Conservation (phyloP, 495 filamentous ascomycete species). For the Aspergillus carlsbadensis region DNA sequence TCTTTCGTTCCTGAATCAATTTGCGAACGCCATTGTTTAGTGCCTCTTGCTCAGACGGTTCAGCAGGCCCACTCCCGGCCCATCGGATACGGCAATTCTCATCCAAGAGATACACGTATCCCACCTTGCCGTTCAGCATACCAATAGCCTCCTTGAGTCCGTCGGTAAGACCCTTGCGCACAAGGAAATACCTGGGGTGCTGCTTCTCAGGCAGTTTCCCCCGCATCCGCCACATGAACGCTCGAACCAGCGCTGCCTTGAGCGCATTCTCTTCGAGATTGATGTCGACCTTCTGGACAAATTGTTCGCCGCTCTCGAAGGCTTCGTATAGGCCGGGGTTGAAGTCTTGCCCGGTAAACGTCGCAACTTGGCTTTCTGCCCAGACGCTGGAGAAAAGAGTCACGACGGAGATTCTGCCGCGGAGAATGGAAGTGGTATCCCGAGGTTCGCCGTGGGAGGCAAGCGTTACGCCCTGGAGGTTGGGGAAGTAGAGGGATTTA, state of each 20-base stretch:
- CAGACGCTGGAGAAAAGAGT: constrained; percentile 77
- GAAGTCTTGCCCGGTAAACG: constrained; percentile 60
- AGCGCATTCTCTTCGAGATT: constrained; percentile 81
- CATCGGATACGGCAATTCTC: constrained; percentile 84
- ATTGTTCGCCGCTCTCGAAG: constrained; percentile 36
- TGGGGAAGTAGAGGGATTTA: constrained; percentile 87
- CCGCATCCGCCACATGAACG: constrained; percentile 66
- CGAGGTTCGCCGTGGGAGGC: constrained; percentile 42
- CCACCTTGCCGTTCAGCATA: constrained; percentile 82
- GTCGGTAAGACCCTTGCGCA: constrained; percentile 72
- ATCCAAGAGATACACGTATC: constrained; percentile 93
- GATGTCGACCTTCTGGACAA: constrained; percentile 74
- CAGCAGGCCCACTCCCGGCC: constrained; percentile 83
- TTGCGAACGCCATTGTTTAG: constrained; percentile 67
- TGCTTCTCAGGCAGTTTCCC: constrained; percentile 54
- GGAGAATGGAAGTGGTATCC: constrained; percentile 71
- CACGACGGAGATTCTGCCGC: constrained; percentile 73
- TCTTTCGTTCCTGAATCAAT: constrained; percentile 60
- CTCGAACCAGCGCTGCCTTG: constrained; percentile 69
- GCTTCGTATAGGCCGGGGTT: constrained; percentile 65
- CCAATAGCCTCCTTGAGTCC: constrained; percentile 76
- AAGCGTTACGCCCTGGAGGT: constrained; percentile 77
- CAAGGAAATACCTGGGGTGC: constrained; percentile 77
- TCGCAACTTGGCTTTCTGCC: constrained; percentile 77
- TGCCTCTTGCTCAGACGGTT: constrained; percentile 65